Percentiles rank a stretch among this genome's conserved stretches.
Conservation (phyloP, 1,139 yeast genomes). For the Suhomyces wounanorum region DNA sequence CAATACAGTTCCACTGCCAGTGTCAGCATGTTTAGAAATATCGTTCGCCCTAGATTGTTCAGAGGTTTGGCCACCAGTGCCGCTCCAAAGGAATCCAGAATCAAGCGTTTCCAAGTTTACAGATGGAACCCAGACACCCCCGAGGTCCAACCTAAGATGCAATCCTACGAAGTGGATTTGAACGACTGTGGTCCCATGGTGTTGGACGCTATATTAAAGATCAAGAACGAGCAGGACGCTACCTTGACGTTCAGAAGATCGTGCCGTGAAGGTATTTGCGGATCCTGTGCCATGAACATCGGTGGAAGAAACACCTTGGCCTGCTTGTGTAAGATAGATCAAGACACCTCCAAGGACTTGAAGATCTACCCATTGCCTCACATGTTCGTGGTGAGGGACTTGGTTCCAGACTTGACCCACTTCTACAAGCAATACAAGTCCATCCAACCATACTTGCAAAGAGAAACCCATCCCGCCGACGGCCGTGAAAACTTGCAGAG, state of each 20-base stretch:
- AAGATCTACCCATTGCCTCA: constrained; percentile 98
- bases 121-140: constrained; percentile 99
- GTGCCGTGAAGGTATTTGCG: constrained; percentile 99
- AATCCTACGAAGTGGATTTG: constrained; percentile 80
- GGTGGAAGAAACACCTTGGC: constrained; percentile 97
- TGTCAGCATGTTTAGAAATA: constrained; percentile 24
- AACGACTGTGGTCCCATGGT: constrained; percentile 98
- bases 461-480: constrained; percentile 77
- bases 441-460: constrained; percentile 94
- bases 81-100: constrained; percentile 46
- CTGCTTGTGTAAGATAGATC: constrained; percentile 91
- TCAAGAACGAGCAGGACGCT: constrained; percentile 94
- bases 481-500: constrained; percentile 94
- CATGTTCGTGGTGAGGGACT: constrained; percentile 95
- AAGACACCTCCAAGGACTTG: constrained; percentile 68
- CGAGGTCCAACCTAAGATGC: constrained; percentile 85
- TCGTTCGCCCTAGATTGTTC: constrained; percentile 22
- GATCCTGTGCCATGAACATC: constrained; percentile 99
- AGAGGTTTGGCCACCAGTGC: constrained; percentile 49
- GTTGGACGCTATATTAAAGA: constrained; percentile 89
- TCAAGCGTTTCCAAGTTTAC: constrained; percentile 85
- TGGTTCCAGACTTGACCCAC: constrained; percentile 96
- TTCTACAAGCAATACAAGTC: constrained; percentile 98
- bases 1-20: too few species aligned
- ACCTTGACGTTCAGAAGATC: constrained; percentile 96